Conservation (phyloP, 1,284 basidiomycete species). For the Sphaerobolus stellatus region DNA sequence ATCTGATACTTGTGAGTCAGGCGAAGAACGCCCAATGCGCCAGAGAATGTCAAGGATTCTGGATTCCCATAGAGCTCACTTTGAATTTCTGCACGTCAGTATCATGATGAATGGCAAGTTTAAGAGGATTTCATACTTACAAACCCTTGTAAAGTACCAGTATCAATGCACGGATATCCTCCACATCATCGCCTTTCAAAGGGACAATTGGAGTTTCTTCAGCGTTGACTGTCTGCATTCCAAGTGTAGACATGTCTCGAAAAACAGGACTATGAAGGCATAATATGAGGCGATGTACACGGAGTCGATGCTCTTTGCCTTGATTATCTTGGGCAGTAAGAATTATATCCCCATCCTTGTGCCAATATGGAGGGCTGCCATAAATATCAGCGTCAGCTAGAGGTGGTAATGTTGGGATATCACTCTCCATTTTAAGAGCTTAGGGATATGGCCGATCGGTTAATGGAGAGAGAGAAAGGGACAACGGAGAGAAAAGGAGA, state of each 20-base stretch:
- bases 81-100: neutral
- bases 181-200: neutral
- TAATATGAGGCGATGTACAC: neutral
- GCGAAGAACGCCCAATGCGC: neutral
- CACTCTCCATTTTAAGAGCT: too few relatives aligned
- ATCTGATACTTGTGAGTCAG: slow-evolving; percentile 5
- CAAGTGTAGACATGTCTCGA: neutral
- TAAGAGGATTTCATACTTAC: neutral
- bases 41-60: neutral
- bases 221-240: neutral
- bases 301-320: neutral
- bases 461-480: too few relatives aligned
- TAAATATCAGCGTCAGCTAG: neutral
- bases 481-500: too few relatives aligned
- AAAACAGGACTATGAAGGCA: neutral
- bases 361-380: neutral
- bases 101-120: neutral
- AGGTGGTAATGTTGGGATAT: too few relatives aligned
- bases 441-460: too few relatives aligned
- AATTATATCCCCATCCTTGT: neutral
- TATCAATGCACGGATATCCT: slow-evolving; percentile 1
- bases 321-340: neutral
- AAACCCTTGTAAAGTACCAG: slow-evolving; percentile 3
- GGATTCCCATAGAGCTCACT: neutral
- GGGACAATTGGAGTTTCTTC: neutral